phyloP scores from a whole-genome alignment of 106 monocot species.

The Chionographis japonica region DNA sequence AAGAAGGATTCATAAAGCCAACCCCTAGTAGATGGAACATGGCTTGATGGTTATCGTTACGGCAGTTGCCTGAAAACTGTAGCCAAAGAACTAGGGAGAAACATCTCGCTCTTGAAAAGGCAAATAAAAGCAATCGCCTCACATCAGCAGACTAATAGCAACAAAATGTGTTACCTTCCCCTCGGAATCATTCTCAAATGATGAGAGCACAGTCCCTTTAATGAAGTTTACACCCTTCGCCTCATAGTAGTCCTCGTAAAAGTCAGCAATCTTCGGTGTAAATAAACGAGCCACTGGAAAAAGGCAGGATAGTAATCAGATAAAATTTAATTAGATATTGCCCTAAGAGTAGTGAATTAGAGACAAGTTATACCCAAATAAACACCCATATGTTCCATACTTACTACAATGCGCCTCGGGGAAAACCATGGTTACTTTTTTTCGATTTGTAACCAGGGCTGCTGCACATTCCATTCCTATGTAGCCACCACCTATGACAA shows the following conservation, averaged over 20 bases:
- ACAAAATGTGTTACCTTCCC: conserved; percentile 56
- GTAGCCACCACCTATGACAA: conserved; percentile 97
- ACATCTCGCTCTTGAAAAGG: too few species aligned
- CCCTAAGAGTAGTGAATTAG: background rate
- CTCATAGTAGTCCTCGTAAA: conserved; percentile 78
- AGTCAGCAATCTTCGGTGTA: conserved; percentile 90
- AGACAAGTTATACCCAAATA: background rate
- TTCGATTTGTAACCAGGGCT: conserved; percentile 71
- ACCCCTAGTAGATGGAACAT: too few species aligned
- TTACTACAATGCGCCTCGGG: conserved; percentile 94
- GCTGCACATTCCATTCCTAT: conserved; percentile 99
- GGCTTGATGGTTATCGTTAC: too few species aligned
- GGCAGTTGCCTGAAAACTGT: too few species aligned
- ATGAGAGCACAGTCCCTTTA: conserved; percentile 88
- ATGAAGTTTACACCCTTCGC: conserved; percentile 87
- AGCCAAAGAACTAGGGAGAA: too few species aligned
- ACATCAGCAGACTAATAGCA: background rate
- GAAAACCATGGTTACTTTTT: conserved; percentile 96
- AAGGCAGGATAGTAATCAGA: background rate
- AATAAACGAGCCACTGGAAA: conserved; percentile 86
- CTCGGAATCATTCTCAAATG: conserved; percentile 66
- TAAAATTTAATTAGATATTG: too few species aligned
- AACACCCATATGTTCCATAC: background rate
- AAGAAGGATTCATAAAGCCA: too few species aligned
- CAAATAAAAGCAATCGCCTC: too few species aligned